Evolutionary conservation across 352 stramenopile species (phyloP), one percentile per base, ranked within the genome.

Genomic region (Phytophthora pisi): DNA sequence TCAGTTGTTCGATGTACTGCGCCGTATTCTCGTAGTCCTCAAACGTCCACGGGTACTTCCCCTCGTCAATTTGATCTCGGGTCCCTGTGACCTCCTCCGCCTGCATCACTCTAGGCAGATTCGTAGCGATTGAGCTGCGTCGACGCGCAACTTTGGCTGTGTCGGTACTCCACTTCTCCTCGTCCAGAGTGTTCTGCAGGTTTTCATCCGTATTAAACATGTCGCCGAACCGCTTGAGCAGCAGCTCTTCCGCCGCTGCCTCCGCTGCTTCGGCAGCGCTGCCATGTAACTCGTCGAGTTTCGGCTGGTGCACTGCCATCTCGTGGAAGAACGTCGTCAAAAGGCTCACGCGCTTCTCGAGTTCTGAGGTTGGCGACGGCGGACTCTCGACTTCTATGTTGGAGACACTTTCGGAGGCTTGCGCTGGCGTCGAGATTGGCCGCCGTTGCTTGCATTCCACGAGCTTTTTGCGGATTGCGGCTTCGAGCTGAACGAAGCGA

Each of bases 1-100:
- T 83, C 3, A 89, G 55, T 20, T 74, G 66, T 51, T 81, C 72
- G 13, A 89, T 86, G 31, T 85, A 81, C 23, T 70, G 53, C 0
- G 79, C 78, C 24, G 81, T 89, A 28, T 56, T 79, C 47, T 75
- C 53, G 43, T 89, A 89, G 45, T 89, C 81, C 60, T 85, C 79
- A 10, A 71, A 84, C 5, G 75, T 76, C 38, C 68, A 68, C 9
- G 20, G 15, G 5, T 38, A 49, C 30, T 54, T 47, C 11, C 53
- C 38, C 18, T 58, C 49, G 38, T 61, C 59, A 13, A 11, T 57
- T n/a, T 61, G 36, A 16, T 56, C 50, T 26, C 26, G 15, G 8
- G 54, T 45, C 9, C 5, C 23, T 20, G 15, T 34, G 6, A 55
- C 31, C 5, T n/a, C 45, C 57, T 52, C 54, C 55, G 26, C 15